Percentiles rank a stretch among this genome's conserved stretches.
phyloP scores from a whole-genome alignment of 1,284 basidiomycete species.

The Naganishia albida region DNA sequence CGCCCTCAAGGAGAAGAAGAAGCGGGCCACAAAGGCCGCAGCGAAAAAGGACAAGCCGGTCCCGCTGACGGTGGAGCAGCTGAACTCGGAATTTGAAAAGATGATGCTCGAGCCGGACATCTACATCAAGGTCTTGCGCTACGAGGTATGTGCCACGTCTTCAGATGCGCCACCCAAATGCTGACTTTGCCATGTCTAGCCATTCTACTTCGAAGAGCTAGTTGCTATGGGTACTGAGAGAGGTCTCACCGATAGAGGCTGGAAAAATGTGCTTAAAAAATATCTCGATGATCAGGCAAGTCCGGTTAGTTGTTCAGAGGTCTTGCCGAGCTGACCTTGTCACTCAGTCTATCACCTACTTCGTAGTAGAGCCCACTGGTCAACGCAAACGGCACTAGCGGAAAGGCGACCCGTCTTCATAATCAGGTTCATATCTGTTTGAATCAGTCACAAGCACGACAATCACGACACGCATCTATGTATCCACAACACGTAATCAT shows the following conservation, averaged over 20 bases:
- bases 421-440: not conserved
- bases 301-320: not conserved
- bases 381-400: constrained; percentile 6
- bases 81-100: constrained; percentile 31
- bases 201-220: constrained; percentile 50
- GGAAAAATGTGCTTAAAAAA: constrained; percentile 44
- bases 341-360: constrained; percentile 45
- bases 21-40: constrained; percentile 29
- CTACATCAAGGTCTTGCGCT: constrained; percentile 46
- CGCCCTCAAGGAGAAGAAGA: constrained; percentile 28
- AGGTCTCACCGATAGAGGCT: constrained; percentile 42
- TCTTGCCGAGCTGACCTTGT: constrained; percentile 1
- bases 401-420: not conserved
- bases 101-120: constrained; percentile 41
- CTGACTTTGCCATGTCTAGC: constrained; percentile 36
- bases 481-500: not conserved
- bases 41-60: constrained; percentile 30
- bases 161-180: not conserved
- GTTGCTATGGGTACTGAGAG: constrained; percentile 41
- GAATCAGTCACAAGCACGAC: not conserved
- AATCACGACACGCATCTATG: not conserved
- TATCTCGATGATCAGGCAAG: constrained; percentile 50
- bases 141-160: constrained; percentile 42
- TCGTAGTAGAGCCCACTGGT: constrained; percentile 46
- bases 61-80: constrained; percentile 20